Conservation (phyloP, 805 yeast genomes). For the Hanseniaspora hatyaiensis region DNA sequence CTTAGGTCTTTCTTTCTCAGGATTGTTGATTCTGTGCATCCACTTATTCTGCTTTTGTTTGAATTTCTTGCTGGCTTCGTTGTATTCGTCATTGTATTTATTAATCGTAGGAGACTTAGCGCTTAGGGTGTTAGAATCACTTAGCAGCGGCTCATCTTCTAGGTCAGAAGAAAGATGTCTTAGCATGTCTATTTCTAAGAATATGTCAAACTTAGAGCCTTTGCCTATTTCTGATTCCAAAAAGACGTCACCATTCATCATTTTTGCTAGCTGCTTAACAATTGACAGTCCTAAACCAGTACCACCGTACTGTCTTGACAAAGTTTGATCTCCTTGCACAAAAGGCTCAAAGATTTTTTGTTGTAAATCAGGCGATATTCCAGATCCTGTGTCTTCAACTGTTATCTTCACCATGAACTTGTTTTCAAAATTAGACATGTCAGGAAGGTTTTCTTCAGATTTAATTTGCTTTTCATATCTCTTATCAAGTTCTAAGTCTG, state of each 20-base stretch:
- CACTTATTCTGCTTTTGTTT: background rate
- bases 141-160: too few species aligned
- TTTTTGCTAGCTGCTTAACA: slow-evolving; percentile 76
- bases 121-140: too few species aligned
- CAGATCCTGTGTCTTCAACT: slow-evolving; percentile 88
- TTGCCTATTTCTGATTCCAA: slow-evolving; percentile 63
- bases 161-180: slow-evolving; percentile 25
- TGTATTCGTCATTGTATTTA: slow-evolving; percentile 60
- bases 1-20: background rate
- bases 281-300: slow-evolving; percentile 87
- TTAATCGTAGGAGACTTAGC: too few species aligned
- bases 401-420: slow-evolving; percentile 38
- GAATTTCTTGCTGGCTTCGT: slow-evolving; percentile 36
- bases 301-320: slow-evolving; percentile 86
- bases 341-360: slow-evolving; percentile 87
- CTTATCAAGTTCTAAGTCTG: background rate
- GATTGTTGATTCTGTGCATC: background rate
- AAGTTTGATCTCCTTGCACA: slow-evolving; percentile 91
- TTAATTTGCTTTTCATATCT: slow-evolving; percentile 18
- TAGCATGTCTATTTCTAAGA: slow-evolving; percentile 59
- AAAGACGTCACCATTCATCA: slow-evolving; percentile 81
- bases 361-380: slow-evolving; percentile 73
- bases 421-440: background rate
- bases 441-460: slow-evolving; percentile 33
- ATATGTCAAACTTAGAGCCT: slow-evolving; percentile 76